phyloP scores from a whole-genome alignment of 1,284 basidiomycete species.

The Vanrija humicola region DNA sequence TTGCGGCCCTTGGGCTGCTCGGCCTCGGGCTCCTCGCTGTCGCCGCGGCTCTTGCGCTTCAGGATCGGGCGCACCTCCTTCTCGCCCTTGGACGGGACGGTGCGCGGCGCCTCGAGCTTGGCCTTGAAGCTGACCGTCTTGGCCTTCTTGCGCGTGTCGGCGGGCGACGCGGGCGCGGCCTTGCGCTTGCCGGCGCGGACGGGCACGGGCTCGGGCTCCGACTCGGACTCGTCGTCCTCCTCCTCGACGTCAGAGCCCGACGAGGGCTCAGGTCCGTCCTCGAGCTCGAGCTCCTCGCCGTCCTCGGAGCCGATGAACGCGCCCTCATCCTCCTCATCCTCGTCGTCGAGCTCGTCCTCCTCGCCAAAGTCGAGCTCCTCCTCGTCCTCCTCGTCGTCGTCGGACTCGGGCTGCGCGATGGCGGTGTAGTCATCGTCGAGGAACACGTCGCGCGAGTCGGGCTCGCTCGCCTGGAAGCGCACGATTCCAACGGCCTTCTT shows the following conservation, averaged over 20 bases:
- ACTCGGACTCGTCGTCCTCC: constrained; percentile 29
- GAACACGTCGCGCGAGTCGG: constrained; percentile 57
- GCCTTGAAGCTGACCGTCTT: constrained; percentile 28
- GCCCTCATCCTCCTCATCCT: constrained; percentile 31
- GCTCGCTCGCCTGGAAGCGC: constrained; percentile 54
- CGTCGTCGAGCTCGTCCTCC: constrained; percentile 43
- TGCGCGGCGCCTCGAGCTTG: constrained; percentile 24
- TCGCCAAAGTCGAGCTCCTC: constrained; percentile 42
- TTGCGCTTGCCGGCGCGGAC: constrained; percentile 16
- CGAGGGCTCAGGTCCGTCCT: constrained; percentile 40
- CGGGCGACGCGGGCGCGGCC: constrained; percentile 15
- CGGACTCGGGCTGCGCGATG: constrained; percentile 14
- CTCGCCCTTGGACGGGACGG: constrained; percentile 3
- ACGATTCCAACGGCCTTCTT: constrained; percentile 56
- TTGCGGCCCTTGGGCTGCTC: constrained; percentile 1
- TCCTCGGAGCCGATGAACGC: constrained; percentile 34
- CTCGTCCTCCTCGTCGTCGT: constrained; percentile 31
- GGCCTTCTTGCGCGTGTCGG: constrained; percentile 12
- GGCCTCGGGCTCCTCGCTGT: background rate
- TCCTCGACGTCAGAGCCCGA: constrained; percentile 37
- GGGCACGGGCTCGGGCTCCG: constrained; percentile 25
- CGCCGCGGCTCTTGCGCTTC: constrained; percentile 5
- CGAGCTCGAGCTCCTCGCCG: constrained; percentile 44
- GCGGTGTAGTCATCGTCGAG: constrained; percentile 58
- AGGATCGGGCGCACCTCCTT: constrained; percentile 14